A percentile compares a stretch with the other conserved stretches of the same genome.
Evolutionary conservation across 306 rosid species (phyloP).

Genomic region (Acacia crassicarpa): DNA sequence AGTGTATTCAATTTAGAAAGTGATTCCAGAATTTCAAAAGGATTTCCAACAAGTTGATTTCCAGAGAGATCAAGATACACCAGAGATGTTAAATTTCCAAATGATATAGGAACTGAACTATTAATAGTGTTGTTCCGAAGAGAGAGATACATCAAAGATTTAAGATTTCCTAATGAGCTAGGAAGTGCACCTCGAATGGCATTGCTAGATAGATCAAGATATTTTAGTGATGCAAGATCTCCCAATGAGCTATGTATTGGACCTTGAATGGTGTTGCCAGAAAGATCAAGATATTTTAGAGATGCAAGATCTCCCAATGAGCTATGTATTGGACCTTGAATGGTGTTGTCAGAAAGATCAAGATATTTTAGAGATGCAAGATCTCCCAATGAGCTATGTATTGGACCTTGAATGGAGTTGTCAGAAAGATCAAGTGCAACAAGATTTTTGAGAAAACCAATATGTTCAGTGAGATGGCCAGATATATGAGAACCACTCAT

Average conservation of each 20-base stretch:
- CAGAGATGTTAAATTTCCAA: neutral
- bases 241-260: neutral
- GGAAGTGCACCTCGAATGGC: conserved; percentile 3
- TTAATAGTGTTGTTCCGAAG: too few species aligned
- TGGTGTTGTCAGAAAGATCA: too few species aligned
- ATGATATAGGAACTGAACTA: too few species aligned
- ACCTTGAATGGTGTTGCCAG: neutral
- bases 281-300: neutral
- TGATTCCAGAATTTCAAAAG: neutral
- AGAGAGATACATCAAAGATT: too few species aligned
- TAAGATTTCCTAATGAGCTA: neutral
- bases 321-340: too few species aligned
- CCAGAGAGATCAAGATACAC: neutral
- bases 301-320: too few species aligned
- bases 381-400: too few species aligned
- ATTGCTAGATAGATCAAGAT: neutral
- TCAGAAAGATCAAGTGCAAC: neutral
- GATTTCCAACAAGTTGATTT: neutral
- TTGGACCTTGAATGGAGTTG: too few species aligned
- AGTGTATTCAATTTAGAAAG: neutral
- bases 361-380: too few species aligned
- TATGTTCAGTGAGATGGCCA: conserved; percentile 4
- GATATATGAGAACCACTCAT: neutral
- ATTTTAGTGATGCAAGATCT: neutral
- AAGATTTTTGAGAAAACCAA: conserved; percentile 8